Conservation (phyloP, 495 filamentous ascomycete species). For the Aspergillus sclerotiicarbonarius region DNA sequence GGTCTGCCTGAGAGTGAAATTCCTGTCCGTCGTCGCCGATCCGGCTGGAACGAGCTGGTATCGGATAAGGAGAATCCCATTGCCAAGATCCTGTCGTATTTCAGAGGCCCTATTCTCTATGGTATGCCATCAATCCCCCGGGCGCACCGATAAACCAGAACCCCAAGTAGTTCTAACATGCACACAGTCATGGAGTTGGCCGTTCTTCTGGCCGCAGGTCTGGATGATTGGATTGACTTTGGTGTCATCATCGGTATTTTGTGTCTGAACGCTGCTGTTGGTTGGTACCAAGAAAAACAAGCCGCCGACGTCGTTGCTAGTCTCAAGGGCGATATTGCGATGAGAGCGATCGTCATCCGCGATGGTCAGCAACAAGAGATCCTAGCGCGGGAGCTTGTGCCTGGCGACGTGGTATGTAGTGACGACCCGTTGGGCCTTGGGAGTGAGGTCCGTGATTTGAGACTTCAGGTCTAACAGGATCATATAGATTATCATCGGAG, state of each 20-base stretch:
- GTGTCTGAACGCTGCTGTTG: conserved; percentile 69
- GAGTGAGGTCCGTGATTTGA: not conserved
- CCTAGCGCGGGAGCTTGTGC: conserved; percentile 72
- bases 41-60: conserved; percentile 70
- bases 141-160: no score
- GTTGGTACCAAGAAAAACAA: conserved; percentile 84
- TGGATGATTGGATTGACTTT: conserved; percentile 76
- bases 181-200: conserved; percentile 74
- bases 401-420: conserved; percentile 71
- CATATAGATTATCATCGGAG: conserved; percentile 59
- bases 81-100: conserved; percentile 69
- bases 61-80: conserved; percentile 74
- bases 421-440: not conserved
- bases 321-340: conserved; percentile 78
- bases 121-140: conserved; percentile 45
- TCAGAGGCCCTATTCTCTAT: conserved; percentile 78
- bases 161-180: conserved; percentile 22
- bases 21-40: conserved; percentile 54
- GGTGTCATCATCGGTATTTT: conserved; percentile 82
- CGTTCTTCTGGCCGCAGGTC: conserved; percentile 70
- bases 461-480: conserved; percentile 21
- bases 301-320: conserved; percentile 77
- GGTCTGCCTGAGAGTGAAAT: conserved; percentile 58
- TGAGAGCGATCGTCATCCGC: conserved; percentile 67
- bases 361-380: conserved; percentile 64